Conservation (phyloP, 805 yeast genomes). For the Soucietia sequanensis region DNA sequence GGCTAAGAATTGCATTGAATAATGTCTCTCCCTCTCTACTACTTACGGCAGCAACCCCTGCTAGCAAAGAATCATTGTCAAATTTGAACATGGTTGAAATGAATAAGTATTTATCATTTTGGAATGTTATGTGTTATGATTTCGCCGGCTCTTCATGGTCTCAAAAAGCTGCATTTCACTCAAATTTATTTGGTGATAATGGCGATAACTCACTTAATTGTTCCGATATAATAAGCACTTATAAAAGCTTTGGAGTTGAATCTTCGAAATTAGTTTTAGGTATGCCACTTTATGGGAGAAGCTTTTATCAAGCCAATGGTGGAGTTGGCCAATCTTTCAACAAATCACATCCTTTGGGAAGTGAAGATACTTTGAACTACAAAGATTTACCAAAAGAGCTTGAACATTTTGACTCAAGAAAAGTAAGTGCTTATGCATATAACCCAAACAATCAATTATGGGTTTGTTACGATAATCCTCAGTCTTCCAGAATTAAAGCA, state of each 20-base stretch:
- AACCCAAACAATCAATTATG: constrained; percentile 36
- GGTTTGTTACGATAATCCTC: constrained; percentile 65
- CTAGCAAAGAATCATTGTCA: constrained; percentile 46
- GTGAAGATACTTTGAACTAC: constrained; percentile 51
- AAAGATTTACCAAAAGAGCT: constrained; percentile 50
- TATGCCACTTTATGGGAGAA: constrained; percentile 80
- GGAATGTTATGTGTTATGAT: constrained; percentile 94
- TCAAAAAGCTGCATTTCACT: constrained; percentile 57
- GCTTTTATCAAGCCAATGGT: constrained; percentile 23
- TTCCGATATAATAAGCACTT: constrained; percentile 46
- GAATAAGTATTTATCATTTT: constrained; percentile 58
- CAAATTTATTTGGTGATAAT: constrained; percentile 53
- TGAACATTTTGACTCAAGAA: constrained; percentile 46
- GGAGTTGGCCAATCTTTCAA: constrained; percentile 43
- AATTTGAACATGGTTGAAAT: constrained; percentile 50
- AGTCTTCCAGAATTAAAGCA: constrained; percentile 57
- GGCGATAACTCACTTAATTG: constrained; percentile 46
- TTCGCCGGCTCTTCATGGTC: constrained; percentile 76
- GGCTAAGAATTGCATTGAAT: constrained; percentile 40
- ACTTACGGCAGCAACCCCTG: constrained; percentile 78
- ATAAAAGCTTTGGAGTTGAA: constrained; percentile 42
- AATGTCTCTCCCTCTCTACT: constrained; percentile 30
- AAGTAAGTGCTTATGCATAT: constrained; percentile 53
- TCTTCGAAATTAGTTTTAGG: constrained; percentile 67
- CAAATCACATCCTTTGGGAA: constrained; percentile 4